Evolutionary conservation across 2,329 filamentous ascomycete species (phyloP).

Genomic region (Calonectria honghensis): DNA sequence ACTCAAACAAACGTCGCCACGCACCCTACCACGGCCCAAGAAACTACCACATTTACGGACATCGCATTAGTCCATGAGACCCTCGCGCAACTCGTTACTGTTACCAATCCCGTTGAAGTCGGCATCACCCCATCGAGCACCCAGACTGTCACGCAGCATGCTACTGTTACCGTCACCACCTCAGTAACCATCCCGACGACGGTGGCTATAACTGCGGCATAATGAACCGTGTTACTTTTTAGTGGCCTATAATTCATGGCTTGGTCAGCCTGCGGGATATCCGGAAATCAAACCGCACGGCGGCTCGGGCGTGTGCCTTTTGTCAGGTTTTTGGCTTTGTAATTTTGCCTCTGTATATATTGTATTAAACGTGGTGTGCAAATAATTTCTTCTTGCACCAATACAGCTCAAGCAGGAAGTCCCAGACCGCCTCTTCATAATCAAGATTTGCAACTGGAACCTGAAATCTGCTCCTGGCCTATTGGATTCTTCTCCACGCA

Average conservation of each 20-base stretch:
- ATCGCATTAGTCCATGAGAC: background rate
- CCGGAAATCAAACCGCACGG: background rate
- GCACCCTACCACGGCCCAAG: background rate
- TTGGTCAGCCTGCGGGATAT: background rate
- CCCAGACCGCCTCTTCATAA: background rate
- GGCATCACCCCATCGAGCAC: background rate
- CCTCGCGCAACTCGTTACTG: background rate
- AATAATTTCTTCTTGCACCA: background rate
- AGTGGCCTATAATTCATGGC: background rate
- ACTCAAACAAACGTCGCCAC: background rate
- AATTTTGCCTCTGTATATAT: background rate
- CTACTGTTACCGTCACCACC: background rate
- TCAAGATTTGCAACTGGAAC: background rate
- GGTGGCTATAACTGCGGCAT: background rate
- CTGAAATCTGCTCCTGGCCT: background rate
- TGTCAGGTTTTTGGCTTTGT: background rate
- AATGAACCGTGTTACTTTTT: background rate
- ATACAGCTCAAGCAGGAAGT: background rate
- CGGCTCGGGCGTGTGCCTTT: background rate
- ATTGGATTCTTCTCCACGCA: background rate
- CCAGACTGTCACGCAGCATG: background rate
- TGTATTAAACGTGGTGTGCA: background rate
- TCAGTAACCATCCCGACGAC: background rate
- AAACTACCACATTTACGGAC: background rate
- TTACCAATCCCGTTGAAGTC: background rate